These are phyloP conservation scores for Lobosporangium transversale DNA, from an alignment of 192 early-diverging fungal species.

Conservation along the genomic window DNA sequence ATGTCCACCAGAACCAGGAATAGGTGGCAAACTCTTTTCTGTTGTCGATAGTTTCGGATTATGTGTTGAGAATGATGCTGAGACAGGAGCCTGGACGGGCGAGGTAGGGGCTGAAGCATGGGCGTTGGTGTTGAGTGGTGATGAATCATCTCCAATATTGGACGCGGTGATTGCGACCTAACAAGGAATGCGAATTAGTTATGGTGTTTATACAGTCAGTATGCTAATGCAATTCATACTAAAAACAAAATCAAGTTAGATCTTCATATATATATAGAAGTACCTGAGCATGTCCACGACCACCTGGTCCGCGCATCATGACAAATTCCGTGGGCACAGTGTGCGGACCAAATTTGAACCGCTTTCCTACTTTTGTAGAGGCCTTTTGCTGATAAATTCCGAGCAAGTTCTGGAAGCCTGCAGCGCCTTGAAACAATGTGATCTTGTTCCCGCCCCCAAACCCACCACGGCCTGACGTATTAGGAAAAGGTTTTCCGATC, in stretches of 20 bases:
- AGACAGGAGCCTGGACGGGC: background rate
- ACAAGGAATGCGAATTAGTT: too few species aligned
- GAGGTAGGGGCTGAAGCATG: background rate
- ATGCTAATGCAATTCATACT: background rate
- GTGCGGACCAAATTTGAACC: conserved; percentile 68
- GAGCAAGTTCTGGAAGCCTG: conserved; percentile 81
- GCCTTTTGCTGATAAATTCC: conserved; percentile 88
- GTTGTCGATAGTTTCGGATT: background rate
- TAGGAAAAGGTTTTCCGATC: conserved; percentile 44
- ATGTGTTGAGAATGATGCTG: background rate
- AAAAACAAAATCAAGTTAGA: background rate
- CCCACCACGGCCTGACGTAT: conserved; percentile 52
- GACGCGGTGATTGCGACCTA: conserved; percentile 68
- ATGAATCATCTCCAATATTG: conserved; percentile 46
- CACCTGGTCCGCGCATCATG: conserved; percentile 93
- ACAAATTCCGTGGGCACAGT: conserved; percentile 89
- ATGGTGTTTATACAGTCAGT: too few species aligned
- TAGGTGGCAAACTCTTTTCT: conserved; percentile 28
- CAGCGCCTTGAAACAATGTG: conserved; percentile 93
- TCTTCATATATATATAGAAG: background rate
- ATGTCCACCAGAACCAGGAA: too few species aligned
- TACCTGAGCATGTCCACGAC: conserved; percentile 90
- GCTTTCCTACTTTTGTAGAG: conserved; percentile 68
- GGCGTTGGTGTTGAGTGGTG: background rate
- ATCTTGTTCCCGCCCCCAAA: conserved; percentile 65